Evolutionary conservation across 176 grass and related monocot genomes (phyloP).

Genomic region (Coix lacrymajobi): DNA sequence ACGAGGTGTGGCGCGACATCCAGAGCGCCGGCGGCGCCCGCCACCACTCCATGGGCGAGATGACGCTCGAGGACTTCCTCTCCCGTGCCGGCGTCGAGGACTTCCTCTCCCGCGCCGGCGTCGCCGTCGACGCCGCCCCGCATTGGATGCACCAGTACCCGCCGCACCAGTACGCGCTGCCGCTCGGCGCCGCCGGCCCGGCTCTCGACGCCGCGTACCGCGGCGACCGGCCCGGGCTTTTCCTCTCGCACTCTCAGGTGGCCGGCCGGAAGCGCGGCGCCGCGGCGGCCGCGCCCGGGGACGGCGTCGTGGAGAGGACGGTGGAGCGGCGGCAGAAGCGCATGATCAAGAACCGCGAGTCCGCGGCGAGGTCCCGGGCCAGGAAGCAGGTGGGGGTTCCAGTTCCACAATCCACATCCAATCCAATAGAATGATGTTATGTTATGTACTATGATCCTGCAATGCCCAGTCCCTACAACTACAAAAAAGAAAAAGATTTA

Average conservation of each 20-base stretch:
- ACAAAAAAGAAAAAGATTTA: too few species aligned
- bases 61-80: conserved; percentile 94
- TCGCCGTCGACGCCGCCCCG: conserved; percentile 28
- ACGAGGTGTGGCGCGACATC: conserved; percentile 91
- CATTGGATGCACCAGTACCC: conserved; percentile 41
- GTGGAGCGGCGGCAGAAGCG: conserved; percentile 91
- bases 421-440: too few species aligned
- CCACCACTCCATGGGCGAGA: conserved; percentile 63
- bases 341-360: conserved; percentile 99
- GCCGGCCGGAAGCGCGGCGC: conserved; percentile 53
- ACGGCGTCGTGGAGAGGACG: conserved; percentile 49
- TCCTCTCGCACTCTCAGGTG: conserved; percentile 27
- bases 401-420: neutral
- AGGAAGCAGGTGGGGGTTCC: conserved; percentile 66
- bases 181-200: conserved; percentile 1
- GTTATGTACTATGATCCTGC: too few species aligned
- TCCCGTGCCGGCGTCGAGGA: conserved; percentile 71
- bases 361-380: conserved; percentile 83
- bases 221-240: neutral
- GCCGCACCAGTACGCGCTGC: conserved; percentile 28
- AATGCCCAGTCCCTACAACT: too few species aligned
- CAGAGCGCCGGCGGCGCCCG: conserved; percentile 40
- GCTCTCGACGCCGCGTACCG: conserved; percentile 45
- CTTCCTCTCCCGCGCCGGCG: conserved; percentile 75
- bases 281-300: neutral